A percentile compares a stretch with the other conserved stretches of the same genome.
Conservation (phyloP, 306 rosid species). For the Betula pendula region DNA sequence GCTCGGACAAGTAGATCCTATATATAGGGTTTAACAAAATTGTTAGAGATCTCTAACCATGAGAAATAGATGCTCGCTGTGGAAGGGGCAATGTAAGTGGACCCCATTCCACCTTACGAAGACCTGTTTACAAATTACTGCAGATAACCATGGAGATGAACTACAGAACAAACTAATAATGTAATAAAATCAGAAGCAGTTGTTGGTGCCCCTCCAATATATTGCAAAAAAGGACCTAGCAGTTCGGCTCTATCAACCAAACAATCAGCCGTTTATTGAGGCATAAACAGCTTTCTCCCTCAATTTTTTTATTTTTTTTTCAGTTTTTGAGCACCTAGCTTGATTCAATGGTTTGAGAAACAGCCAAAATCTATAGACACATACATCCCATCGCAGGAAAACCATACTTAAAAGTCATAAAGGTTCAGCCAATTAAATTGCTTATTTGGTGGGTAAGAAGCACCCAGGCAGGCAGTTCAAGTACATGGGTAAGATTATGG, state of each 20-base stretch:
- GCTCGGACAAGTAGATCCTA: too few species aligned
- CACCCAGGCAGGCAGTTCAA: constrained; percentile 58
- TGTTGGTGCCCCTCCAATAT: neutral
- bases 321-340: constrained; percentile 1
- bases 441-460: constrained; percentile 41
- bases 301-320: too few species aligned
- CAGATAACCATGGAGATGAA: neutral
- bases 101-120: too few species aligned
- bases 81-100: too few species aligned
- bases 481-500: constrained; percentile 38
- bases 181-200: neutral
- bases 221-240: too few species aligned
- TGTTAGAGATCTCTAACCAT: too few species aligned
- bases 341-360: neutral
- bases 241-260: neutral
- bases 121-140: too few species aligned
- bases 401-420: constrained; percentile 26
- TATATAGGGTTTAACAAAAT: too few species aligned
- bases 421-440: constrained; percentile 27
- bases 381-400: neutral
- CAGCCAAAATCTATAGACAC: neutral
- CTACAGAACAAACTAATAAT: neutral
- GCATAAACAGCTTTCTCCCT: neutral
- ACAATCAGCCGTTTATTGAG: neutral
- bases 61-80: too few species aligned